Evolutionary conservation across 495 filamentous ascomycete species (phyloP).

Genomic region (Schizothecium vesticola): DNA sequence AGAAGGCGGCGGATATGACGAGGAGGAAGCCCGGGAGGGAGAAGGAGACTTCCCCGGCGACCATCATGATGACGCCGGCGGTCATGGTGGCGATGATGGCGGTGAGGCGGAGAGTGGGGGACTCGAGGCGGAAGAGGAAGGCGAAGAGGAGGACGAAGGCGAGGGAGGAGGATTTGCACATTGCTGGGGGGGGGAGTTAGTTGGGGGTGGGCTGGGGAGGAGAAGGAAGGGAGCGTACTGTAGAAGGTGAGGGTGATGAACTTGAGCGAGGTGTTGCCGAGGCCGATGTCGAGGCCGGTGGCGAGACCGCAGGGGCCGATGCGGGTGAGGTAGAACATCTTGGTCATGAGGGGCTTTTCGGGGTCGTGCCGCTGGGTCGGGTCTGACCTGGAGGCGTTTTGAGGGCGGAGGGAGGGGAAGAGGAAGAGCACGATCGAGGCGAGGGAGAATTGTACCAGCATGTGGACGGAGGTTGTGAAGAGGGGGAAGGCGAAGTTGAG

Average conservation of each 20-base stretch:
- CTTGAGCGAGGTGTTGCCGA: conserved; percentile 92
- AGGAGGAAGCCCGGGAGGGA: conserved; percentile 81
- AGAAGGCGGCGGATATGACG: conserved; percentile 87
- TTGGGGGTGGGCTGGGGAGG: neutral
- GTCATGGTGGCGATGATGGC: conserved; percentile 92
- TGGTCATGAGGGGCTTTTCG: conserved; percentile 77
- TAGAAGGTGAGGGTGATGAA: conserved; percentile 97
- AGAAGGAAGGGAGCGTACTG: conserved; percentile 50
- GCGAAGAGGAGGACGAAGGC: conserved; percentile 95
- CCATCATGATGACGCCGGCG: conserved; percentile 96
- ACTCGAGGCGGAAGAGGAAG: conserved; percentile 88
- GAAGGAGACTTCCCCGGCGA: conserved; percentile 92
- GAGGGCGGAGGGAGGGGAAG: conserved; percentile 78
- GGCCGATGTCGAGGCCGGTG: conserved; percentile 91
- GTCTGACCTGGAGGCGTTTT: conserved; percentile 42
- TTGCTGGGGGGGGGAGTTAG: conserved; percentile 48
- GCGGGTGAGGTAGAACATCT: conserved; percentile 83
- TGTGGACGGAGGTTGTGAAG: conserved; percentile 92
- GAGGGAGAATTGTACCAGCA: conserved; percentile 90
- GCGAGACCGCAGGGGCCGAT: conserved; percentile 90
- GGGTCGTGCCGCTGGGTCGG: conserved; percentile 46
- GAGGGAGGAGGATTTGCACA: conserved; percentile 97
- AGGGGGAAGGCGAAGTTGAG: conserved; percentile 91
- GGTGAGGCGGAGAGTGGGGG: conserved; percentile 77
- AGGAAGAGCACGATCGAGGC: conserved; percentile 74